These are phyloP conservation scores for Clonostachys chloroleuca DNA, from an alignment of 2,329 filamentous ascomycete species.

Conservation along the genomic window DNA sequence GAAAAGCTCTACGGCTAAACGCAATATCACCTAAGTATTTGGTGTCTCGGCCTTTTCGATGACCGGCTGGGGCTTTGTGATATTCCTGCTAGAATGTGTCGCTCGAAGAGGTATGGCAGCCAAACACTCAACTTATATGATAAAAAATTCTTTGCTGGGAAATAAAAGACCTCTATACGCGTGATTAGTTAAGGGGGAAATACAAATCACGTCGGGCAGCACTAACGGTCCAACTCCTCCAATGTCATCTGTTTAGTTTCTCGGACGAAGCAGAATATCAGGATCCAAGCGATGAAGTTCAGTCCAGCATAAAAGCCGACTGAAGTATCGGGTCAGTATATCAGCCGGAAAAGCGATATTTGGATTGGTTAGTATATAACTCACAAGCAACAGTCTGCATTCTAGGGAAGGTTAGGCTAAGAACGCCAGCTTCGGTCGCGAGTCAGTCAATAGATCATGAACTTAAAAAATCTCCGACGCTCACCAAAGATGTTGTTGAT, in stretches of 20 bases:
- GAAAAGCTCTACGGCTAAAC: too few species aligned
- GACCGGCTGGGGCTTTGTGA: constrained; percentile 21
- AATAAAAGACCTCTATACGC: constrained; percentile 18
- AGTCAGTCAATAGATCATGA: too few species aligned
- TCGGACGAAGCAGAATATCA: constrained; percentile 43
- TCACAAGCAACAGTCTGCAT: constrained; percentile 22
- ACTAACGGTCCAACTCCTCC: constrained; percentile 28
- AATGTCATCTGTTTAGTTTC: constrained; percentile 43
- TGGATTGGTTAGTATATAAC: not conserved
- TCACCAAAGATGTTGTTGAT: constrained; percentile 21
- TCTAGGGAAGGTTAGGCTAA: constrained; percentile 51
- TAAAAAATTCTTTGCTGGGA: constrained; percentile 21
- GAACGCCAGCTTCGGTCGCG: constrained; percentile 32
- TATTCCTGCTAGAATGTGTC: constrained; percentile 21
- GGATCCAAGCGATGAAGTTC: constrained; percentile 34
- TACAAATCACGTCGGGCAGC: not conserved
- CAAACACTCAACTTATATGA: constrained; percentile 20
- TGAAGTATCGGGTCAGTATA: not conserved
- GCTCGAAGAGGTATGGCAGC: constrained; percentile 29
- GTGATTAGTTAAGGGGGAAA: not conserved
- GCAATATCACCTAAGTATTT: too few species aligned
- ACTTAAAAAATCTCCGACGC: not conserved
- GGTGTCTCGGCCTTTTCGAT: constrained; percentile 6
- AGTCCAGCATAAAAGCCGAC: constrained; percentile 37
- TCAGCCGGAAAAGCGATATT: not conserved